Evolutionary conservation across 2,329 filamentous ascomycete genomes (phyloP).

Genomic region (Drechslerella dactyloides): DNA sequence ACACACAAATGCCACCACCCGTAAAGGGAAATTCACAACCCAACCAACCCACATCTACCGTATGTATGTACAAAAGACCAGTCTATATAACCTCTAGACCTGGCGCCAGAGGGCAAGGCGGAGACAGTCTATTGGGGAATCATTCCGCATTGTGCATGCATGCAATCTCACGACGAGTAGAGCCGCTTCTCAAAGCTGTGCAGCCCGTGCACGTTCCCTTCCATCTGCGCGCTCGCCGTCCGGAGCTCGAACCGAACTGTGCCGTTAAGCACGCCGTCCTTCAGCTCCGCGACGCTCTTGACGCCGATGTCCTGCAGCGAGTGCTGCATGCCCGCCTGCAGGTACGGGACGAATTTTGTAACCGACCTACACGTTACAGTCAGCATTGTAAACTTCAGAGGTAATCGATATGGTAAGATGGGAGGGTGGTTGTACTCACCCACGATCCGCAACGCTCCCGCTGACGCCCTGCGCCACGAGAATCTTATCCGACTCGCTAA

Average conservation of each 20-base stretch:
- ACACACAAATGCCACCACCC: too few species aligned
- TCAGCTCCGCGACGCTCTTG: slow-evolving; percentile 77
- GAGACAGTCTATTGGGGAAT: too few species aligned
- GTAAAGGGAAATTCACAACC: too few species aligned
- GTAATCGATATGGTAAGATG: neutral
- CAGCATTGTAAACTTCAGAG: slow-evolving; percentile 55
- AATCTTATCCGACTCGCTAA: slow-evolving; percentile 93
- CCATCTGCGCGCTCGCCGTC: slow-evolving; percentile 90
- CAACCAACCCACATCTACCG: too few species aligned
- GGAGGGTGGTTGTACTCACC: slow-evolving; percentile 58
- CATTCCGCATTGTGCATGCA: too few species aligned
- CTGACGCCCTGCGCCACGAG: slow-evolving; percentile 94
- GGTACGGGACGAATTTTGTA: slow-evolving; percentile 93
- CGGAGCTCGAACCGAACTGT: slow-evolving; percentile 89
- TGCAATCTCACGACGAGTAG: slow-evolving; percentile 81
- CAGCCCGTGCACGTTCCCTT: slow-evolving; percentile 94
- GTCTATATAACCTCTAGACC: too few species aligned
- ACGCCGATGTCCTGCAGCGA: slow-evolving; percentile 94
- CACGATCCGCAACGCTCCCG: slow-evolving; percentile 80
- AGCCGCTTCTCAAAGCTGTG: slow-evolving; percentile 99
- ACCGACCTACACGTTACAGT: slow-evolving; percentile 67
- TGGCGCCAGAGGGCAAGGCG: too few species aligned
- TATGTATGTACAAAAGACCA: too few species aligned
- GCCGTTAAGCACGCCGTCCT: slow-evolving; percentile 74
- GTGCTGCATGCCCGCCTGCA: slow-evolving; percentile 94